phyloP scores from a whole-genome alignment of 164 flowering plant species.

The Aristolochia contorta region DNA sequence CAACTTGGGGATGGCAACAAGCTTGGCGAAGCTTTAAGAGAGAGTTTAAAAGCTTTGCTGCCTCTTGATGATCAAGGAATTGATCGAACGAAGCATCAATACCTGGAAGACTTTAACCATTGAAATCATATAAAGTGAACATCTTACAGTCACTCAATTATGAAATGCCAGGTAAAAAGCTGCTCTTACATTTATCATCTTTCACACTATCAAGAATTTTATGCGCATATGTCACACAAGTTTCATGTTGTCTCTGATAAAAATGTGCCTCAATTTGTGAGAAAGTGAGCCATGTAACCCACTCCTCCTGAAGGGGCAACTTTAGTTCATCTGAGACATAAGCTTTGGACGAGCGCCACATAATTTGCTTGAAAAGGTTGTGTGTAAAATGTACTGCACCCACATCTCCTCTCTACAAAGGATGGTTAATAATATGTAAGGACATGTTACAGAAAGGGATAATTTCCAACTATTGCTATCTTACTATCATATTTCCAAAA shows the following conservation, averaged over 20 bases:
- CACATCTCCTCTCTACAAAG: constrained; percentile 49
- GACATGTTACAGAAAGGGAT: too few species aligned
- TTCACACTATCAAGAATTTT: constrained; percentile 67
- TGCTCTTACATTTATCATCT: constrained; percentile 20
- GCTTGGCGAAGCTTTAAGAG: constrained; percentile 98
- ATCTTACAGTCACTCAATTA: not conserved
- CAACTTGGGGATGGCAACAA: constrained; percentile 99
- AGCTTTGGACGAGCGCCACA: constrained; percentile 93
- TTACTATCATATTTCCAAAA: too few species aligned
- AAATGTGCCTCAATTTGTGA: constrained; percentile 89
- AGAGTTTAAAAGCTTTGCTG: constrained; percentile 72
- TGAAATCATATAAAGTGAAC: not conserved
- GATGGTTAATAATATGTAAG: too few species aligned
- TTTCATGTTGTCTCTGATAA: constrained; percentile 91
- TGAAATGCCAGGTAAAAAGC: not conserved
- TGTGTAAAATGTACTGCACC: constrained; percentile 72
- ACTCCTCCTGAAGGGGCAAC: constrained; percentile 84
- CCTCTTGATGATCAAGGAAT: constrained; percentile 61
- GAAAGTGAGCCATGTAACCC: constrained; percentile 65
- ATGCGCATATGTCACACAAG: constrained; percentile 59
- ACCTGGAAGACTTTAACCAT: constrained; percentile 23
- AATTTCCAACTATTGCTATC: too few species aligned
- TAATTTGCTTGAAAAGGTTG: constrained; percentile 60
- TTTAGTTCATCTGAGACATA: constrained; percentile 80
- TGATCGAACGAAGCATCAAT: constrained; percentile 30